A percentile compares a stretch with the other conserved stretches of the same genome.
These are phyloP conservation scores for Tirmania nivea DNA, from an alignment of 495 filamentous ascomycete genomes.

Conservation along the genomic window DNA sequence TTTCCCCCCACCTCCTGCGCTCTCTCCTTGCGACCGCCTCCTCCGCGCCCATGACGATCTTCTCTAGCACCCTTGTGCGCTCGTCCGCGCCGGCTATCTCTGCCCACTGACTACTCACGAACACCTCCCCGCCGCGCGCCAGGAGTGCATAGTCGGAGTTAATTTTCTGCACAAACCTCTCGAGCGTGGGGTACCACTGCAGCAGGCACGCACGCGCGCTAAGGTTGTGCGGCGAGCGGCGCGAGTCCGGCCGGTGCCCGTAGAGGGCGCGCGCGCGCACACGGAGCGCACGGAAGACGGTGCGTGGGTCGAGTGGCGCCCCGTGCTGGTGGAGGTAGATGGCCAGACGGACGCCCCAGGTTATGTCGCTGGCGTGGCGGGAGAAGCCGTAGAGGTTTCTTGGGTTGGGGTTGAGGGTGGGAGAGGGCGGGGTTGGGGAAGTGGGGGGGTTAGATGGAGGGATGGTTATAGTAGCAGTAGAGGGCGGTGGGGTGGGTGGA, in stretches of 20 bases:
- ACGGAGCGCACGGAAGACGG: conserved; percentile 7
- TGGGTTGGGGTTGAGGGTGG: background rate
- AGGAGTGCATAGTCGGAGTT: too few relatives aligned
- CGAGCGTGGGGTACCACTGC: too few relatives aligned
- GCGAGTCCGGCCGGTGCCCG: background rate
- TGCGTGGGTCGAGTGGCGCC: conserved; percentile 8
- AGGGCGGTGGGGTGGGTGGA: background rate
- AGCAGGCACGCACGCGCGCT: too few relatives aligned
- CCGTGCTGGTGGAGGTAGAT: conserved; percentile 1
- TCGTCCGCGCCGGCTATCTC: too few relatives aligned
- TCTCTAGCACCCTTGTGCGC: too few relatives aligned
- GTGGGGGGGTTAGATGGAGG: background rate
- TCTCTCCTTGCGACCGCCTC: too few relatives aligned
- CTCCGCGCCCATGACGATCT: too few relatives aligned
- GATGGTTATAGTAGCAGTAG: conserved; percentile 2
- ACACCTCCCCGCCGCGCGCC: too few relatives aligned
- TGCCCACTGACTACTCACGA: too few relatives aligned
- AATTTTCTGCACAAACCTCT: too few relatives aligned
- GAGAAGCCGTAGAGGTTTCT: background rate
- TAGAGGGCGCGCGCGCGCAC: background rate
- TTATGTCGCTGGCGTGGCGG: background rate
- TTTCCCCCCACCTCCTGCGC: too few relatives aligned
- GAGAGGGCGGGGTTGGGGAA: background rate
- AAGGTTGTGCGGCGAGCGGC: too few relatives aligned
- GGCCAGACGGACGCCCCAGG: conserved; percentile 12